Percentiles rank a stretch among this genome's conserved stretches.
phyloP scores from a whole-genome alignment of 495 filamentous ascomycete species.

The Massariosphaeria phaeospora region DNA sequence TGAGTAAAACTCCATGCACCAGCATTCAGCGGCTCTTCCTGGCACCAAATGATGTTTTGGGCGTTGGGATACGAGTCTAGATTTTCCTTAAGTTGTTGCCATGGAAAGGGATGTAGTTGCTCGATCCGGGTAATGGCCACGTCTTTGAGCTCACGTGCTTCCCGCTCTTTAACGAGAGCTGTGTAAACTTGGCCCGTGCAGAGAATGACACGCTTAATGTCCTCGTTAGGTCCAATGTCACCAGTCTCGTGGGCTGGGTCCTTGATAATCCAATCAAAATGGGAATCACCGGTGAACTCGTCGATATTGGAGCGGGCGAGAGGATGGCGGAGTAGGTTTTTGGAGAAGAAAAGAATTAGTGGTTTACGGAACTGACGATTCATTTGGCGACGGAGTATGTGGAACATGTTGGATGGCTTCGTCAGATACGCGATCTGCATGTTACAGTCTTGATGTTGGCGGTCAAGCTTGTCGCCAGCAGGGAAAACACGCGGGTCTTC shows the following conservation, averaged over 20 bases:
- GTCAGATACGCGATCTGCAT: slow-evolving; percentile 98
- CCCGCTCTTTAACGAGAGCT: slow-evolving; percentile 84
- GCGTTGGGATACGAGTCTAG: slow-evolving; percentile 94
- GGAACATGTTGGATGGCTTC: slow-evolving; percentile 87
- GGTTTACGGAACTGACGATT: slow-evolving; percentile 99
- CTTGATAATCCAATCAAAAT: slow-evolving; percentile 93
- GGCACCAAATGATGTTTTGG: slow-evolving; percentile 90
- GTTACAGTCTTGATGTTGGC: slow-evolving; percentile 99
- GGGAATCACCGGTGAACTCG: slow-evolving; percentile 81
- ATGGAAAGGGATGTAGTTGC: slow-evolving; percentile 98
- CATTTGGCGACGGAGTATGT: slow-evolving; percentile 93
- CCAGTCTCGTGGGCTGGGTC: slow-evolving; percentile 73
- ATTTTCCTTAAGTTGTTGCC: slow-evolving; percentile 92
- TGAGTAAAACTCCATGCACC: slow-evolving; percentile 93
- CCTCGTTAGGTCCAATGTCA: slow-evolving; percentile 67
- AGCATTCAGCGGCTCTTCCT: slow-evolving; percentile 97
- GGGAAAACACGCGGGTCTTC: slow-evolving; percentile 95
- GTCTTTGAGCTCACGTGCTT: slow-evolving; percentile 74
- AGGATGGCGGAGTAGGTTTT: slow-evolving; percentile 87
- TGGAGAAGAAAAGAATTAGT: slow-evolving; percentile 95
- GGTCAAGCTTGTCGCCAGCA: slow-evolving; percentile 76
- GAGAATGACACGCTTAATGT: slow-evolving; percentile 90
- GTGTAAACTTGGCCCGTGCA: slow-evolving; percentile 95
- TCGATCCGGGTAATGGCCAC: slow-evolving; percentile 92
- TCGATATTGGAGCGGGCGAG: slow-evolving; percentile 82